Base-by-base conservation (phyloP, 1,139 yeast species). In the Yamadazyma sp. region DNA sequence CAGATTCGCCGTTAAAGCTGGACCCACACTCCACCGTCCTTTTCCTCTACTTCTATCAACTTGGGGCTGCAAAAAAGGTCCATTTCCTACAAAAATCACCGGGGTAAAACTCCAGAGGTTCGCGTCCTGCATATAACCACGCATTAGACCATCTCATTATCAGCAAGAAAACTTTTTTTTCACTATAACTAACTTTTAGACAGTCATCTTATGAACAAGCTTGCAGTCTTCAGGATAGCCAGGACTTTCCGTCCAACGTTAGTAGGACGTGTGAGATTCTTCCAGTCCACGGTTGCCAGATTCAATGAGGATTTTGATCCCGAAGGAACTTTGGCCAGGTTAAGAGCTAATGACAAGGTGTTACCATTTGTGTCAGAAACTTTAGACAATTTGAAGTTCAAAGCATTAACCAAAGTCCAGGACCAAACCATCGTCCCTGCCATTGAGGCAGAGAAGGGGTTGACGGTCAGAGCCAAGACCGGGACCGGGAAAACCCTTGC, bases 401-500 rank as follows among this genome's bases (percentile, higher is more conserved):
- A 55, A 38, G 66, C 59, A 32, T 73, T 89, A 52, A 87, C 97
- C 0, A 81, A 87, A 1, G 96, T 88, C 15, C 98, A 89, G 61
- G 81, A 83, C 41, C 73, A 76, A 50, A 75, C 95, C 5, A 67
- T 89, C 36, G 66, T 78, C 40, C 94, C 94, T 7, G 77, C 84
- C 43, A 65, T 87, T 40, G 57, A 73, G 17, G 73, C 77, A 28
- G 65, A 73, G 31, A 61, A 59, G 10, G 91, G 94, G 48, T 69
- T 88, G 40, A 89, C 89, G 18, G 92, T 87, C 27, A 75, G 95
- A 50, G 97, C 97, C 26, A 87, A 87, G 59, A 91, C 98, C 4
- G 98, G 97, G 56, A 89, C 97, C 1, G 98, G 97, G 55, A 91
- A 91, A 61, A 91, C 97, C 0, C 78, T 87, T 44, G 95, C 96